Base-by-base conservation (phyloP, 2,329 filamentous ascomycete species). In the Magnaporthales sp. region DNA sequence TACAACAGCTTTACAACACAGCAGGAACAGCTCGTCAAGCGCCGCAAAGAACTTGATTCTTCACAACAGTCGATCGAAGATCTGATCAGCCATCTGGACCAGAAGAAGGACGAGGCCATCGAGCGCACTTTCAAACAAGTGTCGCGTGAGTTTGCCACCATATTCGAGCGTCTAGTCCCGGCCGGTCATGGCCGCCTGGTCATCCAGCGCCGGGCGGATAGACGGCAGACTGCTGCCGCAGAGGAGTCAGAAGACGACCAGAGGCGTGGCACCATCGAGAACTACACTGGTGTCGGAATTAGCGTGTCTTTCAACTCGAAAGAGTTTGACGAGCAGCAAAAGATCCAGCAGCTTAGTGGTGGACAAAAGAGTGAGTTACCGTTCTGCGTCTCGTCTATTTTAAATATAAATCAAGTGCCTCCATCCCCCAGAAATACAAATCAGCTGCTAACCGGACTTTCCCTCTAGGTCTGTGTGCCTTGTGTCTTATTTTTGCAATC, bases 61-160 rank as follows among this genome's bases (percentile, higher is more conserved):
- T 94, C 91, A 2, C 92, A 96, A 71, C 84, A 83, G 46, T 94
- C 92, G 1, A 99, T 99, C 72, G 90, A 96, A 74, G 92, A 96
- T 72, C 88, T 99, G 29, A 96, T 99, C 68, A 89, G 91, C 68
- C 91, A 96, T 70, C 86, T 99, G 8, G 95, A 99, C 75, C 92
- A 95, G 74, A 89, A 93, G 68, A 99, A 99, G 78, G 95, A 99
- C 72, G 95, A 98, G 78, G 95, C 95, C 15, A 98, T 99, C 70
- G 93, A 98, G 77, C 91, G 95, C 27, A 99, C 95, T 0, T 99
- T 99, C 85, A 96, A 96, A 77, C 95, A 99, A 77, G 95, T 99
- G 60, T 96, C 92, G 26, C 90, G 89, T 69, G 94, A 97, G 72
- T 99, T 99, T 75, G 88, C 92, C 6, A 90, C 88, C 68, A 93